These are phyloP conservation scores for Ilyonectria destructans DNA, from an alignment of 2,329 filamentous ascomycete genomes.

Conservation along the genomic window DNA sequence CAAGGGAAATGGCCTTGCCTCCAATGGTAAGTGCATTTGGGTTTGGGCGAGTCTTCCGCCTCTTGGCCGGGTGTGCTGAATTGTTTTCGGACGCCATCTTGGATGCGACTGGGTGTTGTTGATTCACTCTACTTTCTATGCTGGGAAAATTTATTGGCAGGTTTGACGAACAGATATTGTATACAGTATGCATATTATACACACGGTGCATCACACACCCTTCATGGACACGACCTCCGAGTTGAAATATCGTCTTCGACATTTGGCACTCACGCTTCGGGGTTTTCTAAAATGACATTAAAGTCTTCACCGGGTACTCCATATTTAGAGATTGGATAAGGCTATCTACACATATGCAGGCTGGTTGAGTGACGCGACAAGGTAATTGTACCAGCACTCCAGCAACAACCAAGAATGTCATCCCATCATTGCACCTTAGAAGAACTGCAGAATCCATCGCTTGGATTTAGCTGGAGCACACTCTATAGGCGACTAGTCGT, in stretches of 20 bases:
- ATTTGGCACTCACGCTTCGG: no score
- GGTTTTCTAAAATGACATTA: no score
- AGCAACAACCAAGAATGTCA: not conserved
- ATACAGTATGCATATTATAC: not conserved
- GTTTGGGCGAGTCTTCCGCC: slow-evolving; percentile 54
- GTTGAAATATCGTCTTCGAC: not conserved
- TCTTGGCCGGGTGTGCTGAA: slow-evolving; percentile 54
- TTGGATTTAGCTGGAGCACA: not conserved
- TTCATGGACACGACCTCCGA: no score
- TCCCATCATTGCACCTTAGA: slow-evolving; percentile 1
- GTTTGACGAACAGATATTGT: not conserved
- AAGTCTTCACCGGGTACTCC: no score
- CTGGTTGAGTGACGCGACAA: not conserved
- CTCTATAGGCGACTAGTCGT: no score
- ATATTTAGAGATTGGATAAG: no score
- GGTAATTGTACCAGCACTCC: not conserved
- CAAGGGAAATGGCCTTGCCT: slow-evolving; percentile 65
- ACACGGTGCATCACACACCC: not conserved
- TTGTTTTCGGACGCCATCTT: slow-evolving; percentile 49
- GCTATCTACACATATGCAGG: not conserved
- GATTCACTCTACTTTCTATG: not conserved
- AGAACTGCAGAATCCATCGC: not conserved
- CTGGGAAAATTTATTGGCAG: slow-evolving; percentile 20
- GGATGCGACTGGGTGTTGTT: slow-evolving; percentile 19
- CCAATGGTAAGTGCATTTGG: slow-evolving; percentile 63